Evolutionary conservation across 225 moss, liverwort and hornwort species (phyloP).

Genomic region (Physcomitrium patens): DNA sequence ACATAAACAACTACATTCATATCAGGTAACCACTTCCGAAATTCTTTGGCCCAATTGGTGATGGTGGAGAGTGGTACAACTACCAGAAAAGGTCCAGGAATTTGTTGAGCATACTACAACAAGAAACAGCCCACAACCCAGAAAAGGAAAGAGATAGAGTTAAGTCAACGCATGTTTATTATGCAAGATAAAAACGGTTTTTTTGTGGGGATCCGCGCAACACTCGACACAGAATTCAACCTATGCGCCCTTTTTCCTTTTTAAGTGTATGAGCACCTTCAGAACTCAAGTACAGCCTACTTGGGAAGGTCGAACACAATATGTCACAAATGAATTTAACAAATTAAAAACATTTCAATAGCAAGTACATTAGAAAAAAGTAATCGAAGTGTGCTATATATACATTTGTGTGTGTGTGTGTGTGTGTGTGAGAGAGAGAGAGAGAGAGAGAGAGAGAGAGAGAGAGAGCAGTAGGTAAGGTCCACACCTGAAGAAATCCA

Average conservation of each 20-base stretch:
- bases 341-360: conserved; percentile 3
- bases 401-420: neutral
- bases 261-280: neutral
- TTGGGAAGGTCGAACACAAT: neutral
- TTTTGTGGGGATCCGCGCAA: neutral
- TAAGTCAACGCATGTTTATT: conserved; percentile 22
- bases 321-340: neutral
- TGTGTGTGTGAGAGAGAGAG: neutral
- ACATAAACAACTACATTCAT: conserved; percentile 99
- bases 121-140: conserved; percentile 22
- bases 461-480: neutral
- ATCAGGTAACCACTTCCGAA: conserved; percentile 98
- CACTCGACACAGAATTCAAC: neutral
- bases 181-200: conserved; percentile 2
- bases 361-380: neutral
- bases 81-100: conserved; percentile 96
- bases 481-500: conserved; percentile 90
- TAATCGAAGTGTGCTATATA: neutral
- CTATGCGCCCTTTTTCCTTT: neutral
- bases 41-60: conserved; percentile 99
- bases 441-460: neutral
- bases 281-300: neutral
- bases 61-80: conserved; percentile 98
- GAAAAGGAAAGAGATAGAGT: neutral
- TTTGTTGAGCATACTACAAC: conserved; percentile 93